Percentiles rank a stretch among this genome's conserved stretches.
Conservation (phyloP, 2,329 filamentous ascomycete species). For the Chrysosporium queenslandicum region DNA sequence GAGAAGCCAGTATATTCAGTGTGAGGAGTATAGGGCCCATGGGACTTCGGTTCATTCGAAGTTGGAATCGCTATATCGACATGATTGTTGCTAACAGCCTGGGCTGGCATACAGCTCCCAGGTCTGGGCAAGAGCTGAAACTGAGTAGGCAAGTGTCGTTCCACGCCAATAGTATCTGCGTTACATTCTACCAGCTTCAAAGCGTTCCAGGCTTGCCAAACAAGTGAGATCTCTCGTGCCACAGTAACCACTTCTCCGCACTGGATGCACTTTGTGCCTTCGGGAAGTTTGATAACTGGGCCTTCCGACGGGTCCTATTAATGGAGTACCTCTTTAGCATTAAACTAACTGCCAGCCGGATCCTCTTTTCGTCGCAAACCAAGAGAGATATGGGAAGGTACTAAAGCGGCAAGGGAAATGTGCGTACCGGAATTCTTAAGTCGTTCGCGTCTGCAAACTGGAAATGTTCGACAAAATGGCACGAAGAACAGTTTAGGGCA, state of each 20-base stretch:
- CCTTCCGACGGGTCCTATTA: constrained; percentile 13
- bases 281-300: constrained; percentile 14
- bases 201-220: constrained; percentile 31
- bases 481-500: constrained; percentile 30
- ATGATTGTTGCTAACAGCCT: neutral
- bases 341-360: neutral
- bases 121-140: constrained; percentile 11
- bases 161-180: constrained; percentile 32
- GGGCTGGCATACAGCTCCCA: neutral
- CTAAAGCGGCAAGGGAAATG: neutral
- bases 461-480: constrained; percentile 31
- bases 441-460: constrained; percentile 25
- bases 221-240: constrained; percentile 31
- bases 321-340: neutral
- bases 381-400: neutral
- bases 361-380: neutral
- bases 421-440: constrained; percentile 25
- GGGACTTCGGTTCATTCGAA: neutral
- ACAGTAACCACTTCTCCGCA: constrained; percentile 29
- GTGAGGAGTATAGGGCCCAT: neutral
- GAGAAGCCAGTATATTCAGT: neutral
- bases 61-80: neutral
- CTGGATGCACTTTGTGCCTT: constrained; percentile 26
- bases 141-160: constrained; percentile 28
- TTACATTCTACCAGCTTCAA: constrained; percentile 31